phyloP scores from a whole-genome alignment of 169 alveolate species.

The Cryptosporidium ubiquitum region DNA sequence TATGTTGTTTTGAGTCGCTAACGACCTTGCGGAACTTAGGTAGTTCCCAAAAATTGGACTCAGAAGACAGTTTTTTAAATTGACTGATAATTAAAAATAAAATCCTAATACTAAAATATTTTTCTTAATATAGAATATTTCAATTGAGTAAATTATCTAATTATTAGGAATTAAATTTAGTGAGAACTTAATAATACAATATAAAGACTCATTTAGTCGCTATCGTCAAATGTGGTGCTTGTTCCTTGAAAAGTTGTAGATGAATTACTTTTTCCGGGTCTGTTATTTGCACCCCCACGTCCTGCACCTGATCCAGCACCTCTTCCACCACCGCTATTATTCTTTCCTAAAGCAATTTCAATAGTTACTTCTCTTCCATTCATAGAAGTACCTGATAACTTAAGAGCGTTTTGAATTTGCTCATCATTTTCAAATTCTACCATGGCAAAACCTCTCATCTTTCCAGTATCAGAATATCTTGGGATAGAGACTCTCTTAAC shows the following conservation, averaged over 20 bases:
- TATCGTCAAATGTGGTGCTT: conserved; percentile 63
- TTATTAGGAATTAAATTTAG: not conserved
- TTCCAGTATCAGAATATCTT: conserved; percentile 70
- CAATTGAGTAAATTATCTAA: not conserved
- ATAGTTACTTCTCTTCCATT: conserved; percentile 65
- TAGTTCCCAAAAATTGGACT: too few relatives aligned
- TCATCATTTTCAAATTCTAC: conserved; percentile 71
- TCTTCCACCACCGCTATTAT: not conserved
- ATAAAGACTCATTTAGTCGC: conserved; percentile 21
- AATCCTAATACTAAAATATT: not conserved
- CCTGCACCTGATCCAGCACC: conserved; percentile 10
- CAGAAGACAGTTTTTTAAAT: too few relatives aligned
- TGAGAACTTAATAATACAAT: not conserved
- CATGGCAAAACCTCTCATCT: conserved; percentile 74
- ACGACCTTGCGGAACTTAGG: too few relatives aligned
- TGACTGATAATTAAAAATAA: not conserved
- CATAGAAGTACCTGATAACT: conserved; percentile 68
- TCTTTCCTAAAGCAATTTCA: conserved; percentile 59
- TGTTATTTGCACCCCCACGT: conserved; percentile 1
- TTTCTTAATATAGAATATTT: not conserved
- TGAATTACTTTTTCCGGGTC: not conserved
- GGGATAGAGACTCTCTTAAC: conserved; percentile 67
- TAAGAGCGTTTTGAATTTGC: conserved; percentile 62
- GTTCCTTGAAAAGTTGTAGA: conserved; percentile 61
- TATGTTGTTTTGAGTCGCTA: not conserved